phyloP scores from a whole-genome alignment of 2,329 filamentous ascomycete species.

The Fusarium phyllophilum region DNA sequence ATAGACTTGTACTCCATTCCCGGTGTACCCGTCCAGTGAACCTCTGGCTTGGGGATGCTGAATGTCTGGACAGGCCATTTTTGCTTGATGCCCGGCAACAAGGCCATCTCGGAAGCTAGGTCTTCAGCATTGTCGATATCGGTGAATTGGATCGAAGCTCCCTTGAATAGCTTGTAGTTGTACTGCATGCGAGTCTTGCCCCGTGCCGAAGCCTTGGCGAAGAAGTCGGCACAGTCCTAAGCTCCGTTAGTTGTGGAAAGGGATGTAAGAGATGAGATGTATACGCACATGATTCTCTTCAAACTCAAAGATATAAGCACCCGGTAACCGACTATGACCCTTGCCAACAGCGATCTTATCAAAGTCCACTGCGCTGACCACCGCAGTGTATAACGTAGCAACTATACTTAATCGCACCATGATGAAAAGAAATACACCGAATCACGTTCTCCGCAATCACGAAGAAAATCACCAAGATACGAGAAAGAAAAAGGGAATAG shows the following conservation, averaged over 20 bases:
- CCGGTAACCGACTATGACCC: constrained; percentile 49
- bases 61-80: constrained; percentile 61
- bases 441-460: constrained; percentile 21
- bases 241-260: background rate
- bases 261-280: fast-evolving
- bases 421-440: background rate
- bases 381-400: constrained; percentile 50
- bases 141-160: constrained; percentile 63
- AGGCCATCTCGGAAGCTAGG: constrained; percentile 53
- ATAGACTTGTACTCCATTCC: constrained; percentile 34
- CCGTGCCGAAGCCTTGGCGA: constrained; percentile 40
- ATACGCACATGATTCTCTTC: constrained; percentile 58
- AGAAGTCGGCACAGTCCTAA: constrained; percentile 33
- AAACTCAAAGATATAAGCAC: constrained; percentile 65
- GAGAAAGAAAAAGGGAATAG: background rate
- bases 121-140: constrained; percentile 57
- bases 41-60: constrained; percentile 56
- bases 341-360: constrained; percentile 39
- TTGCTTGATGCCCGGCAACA: constrained; percentile 57
- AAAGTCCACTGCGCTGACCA: constrained; percentile 43
- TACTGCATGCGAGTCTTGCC: constrained; percentile 59
- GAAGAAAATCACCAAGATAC: constrained; percentile 3
- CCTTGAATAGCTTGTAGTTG: constrained; percentile 63
- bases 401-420: constrained; percentile 52
- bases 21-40: constrained; percentile 52